These are phyloP conservation scores for Lentinus tigrinus DNA, from an alignment of 768 basidiomycete genomes.

Conservation along the genomic window DNA sequence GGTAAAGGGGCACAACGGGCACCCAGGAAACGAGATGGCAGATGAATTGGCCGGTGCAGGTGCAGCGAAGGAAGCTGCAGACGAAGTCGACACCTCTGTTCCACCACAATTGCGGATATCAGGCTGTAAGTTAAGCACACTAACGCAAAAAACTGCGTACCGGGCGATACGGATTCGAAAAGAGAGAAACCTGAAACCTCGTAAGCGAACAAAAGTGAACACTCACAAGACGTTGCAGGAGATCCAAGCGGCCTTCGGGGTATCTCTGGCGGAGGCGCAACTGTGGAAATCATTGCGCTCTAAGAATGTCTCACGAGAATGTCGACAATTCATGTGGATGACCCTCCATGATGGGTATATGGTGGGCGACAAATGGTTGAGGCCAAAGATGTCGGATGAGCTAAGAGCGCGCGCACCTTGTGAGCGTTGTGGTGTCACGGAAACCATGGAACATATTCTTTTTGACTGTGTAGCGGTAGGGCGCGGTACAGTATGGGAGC, in stretches of 20 bases:
- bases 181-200: background rate
- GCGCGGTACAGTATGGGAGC: background rate
- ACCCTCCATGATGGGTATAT: background rate
- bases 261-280: background rate
- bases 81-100: background rate
- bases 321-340: background rate
- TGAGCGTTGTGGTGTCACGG: background rate
- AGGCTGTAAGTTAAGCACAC: background rate
- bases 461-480: background rate
- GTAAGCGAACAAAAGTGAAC: background rate
- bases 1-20: conserved; percentile 6
- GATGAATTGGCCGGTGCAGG: background rate
- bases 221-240: background rate
- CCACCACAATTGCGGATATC: background rate
- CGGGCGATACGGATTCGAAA: background rate
- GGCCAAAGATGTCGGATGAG: background rate
- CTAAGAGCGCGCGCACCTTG: background rate
- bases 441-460: background rate
- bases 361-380: background rate
- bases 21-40: background rate
- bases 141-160: background rate
- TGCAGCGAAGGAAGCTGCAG: background rate
- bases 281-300: background rate
- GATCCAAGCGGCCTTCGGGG: background rate
- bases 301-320: background rate